phyloP scores from a whole-genome alignment of 2,329 filamentous ascomycete genomes.

The Paraphoma sp. region DNA sequence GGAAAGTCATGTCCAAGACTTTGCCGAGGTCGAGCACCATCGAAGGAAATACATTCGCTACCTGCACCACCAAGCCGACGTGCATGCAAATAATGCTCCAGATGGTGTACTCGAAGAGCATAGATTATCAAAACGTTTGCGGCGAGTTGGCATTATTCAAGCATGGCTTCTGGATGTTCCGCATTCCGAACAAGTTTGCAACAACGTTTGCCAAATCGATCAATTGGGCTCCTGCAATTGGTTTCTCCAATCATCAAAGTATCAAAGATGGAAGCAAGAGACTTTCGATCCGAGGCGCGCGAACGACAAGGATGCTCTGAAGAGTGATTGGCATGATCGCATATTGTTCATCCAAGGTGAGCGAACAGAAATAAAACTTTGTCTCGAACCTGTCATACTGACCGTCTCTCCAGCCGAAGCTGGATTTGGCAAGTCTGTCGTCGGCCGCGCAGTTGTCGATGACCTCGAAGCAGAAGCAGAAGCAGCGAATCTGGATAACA shows the following conservation, averaged over 20 bases:
- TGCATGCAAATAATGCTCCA: background rate
- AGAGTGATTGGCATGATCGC: slow-evolving; percentile 32
- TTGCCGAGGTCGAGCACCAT: slow-evolving; percentile 20
- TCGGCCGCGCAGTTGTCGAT: slow-evolving; percentile 31
- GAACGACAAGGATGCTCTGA: slow-evolving; percentile 21
- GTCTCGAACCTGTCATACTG: slow-evolving; percentile 6
- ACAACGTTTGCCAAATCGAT: slow-evolving; percentile 7
- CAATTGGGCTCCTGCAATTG: slow-evolving; percentile 29
- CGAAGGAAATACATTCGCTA: slow-evolving; percentile 29
- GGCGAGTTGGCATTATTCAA: slow-evolving; percentile 33
- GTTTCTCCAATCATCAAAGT: slow-evolving; percentile 30
- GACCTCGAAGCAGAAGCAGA: slow-evolving; percentile 23
- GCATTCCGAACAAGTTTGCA: slow-evolving; percentile 13
- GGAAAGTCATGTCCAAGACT: slow-evolving; percentile 19
- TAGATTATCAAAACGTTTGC: slow-evolving; percentile 29
- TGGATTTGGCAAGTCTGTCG: slow-evolving; percentile 40
- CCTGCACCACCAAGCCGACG: slow-evolving; percentile 18
- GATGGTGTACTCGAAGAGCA: slow-evolving; percentile 18
- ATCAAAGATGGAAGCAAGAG: slow-evolving; percentile 31
- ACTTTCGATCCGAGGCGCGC: slow-evolving; percentile 25
- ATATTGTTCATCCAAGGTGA: slow-evolving; percentile 41
- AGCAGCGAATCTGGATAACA: slow-evolving; percentile 29
- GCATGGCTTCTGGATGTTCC: slow-evolving; percentile 31
- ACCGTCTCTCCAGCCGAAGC: slow-evolving; percentile 23
- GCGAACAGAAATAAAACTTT: background rate